Conservation (phyloP, 495 filamentous ascomycete species). For the Cryomyces minteri region DNA sequence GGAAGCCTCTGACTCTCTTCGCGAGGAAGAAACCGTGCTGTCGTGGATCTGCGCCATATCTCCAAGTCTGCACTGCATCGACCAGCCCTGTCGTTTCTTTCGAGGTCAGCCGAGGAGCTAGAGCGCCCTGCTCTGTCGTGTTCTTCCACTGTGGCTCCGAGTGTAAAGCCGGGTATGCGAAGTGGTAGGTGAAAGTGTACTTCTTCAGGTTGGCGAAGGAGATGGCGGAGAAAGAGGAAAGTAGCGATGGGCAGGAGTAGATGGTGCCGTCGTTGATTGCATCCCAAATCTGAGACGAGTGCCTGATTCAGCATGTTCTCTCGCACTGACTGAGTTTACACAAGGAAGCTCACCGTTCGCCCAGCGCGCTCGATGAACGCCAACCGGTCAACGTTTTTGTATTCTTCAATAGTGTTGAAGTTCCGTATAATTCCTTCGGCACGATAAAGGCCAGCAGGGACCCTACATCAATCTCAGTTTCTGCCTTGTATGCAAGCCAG, state of each 20-base stretch:
- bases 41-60: conserved; percentile 52
- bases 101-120: conserved; percentile 32
- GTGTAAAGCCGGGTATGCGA: conserved; percentile 83
- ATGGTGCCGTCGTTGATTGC: conserved; percentile 92
- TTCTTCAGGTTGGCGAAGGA: conserved; percentile 96
- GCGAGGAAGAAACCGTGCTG: conserved; percentile 92
- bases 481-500: too few species aligned
- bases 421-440: conserved; percentile 93
- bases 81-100: conserved; percentile 56
- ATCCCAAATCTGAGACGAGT: conserved; percentile 63
- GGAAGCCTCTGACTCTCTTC: conserved; percentile 35
- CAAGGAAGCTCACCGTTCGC: conserved; percentile 38
- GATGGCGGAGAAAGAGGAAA: conserved; percentile 70
- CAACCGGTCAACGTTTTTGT: conserved; percentile 53
- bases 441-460: conserved; percentile 50
- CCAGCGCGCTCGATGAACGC: conserved; percentile 55
- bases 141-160: conserved; percentile 65
- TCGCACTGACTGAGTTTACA: neutral
- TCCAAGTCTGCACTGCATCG: conserved; percentile 72
- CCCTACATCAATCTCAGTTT: conserved; percentile 26
- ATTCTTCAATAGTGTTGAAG: conserved; percentile 90
- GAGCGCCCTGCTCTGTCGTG: conserved; percentile 1
- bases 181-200: conserved; percentile 88
- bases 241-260: conserved; percentile 77
- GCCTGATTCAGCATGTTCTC: neutral